These are phyloP conservation scores for Clonostachys rhizophaga DNA, from an alignment of 2,329 filamentous ascomycete species.

Conservation along the genomic window DNA sequence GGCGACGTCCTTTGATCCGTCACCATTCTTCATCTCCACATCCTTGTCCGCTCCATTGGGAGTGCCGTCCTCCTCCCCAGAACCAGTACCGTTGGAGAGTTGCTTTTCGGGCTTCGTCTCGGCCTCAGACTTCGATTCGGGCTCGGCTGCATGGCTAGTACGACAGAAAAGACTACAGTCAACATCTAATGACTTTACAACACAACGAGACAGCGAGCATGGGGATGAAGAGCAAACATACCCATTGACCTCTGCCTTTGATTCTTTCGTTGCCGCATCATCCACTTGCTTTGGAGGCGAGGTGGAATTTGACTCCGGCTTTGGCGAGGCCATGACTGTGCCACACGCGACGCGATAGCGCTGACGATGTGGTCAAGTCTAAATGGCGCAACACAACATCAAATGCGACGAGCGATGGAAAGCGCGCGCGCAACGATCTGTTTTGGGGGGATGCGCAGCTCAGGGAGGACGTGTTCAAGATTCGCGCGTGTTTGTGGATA, in stretches of 20 bases:
- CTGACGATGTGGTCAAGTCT: not conserved
- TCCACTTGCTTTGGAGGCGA: constrained; percentile 41
- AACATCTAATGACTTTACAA: constrained; percentile 3
- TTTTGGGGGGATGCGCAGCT: not conserved
- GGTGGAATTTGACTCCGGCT: constrained; percentile 29
- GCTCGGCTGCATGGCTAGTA: constrained; percentile 15
- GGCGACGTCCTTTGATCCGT: not conserved
- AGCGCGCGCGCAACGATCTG: not conserved
- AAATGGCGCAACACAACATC: constrained; percentile 27
- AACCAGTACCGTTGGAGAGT: constrained; percentile 14
- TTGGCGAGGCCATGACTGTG: constrained; percentile 49
- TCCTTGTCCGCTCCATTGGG: constrained; percentile 11
- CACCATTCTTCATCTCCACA: constrained; percentile 1
- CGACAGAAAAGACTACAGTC: constrained; percentile 5
- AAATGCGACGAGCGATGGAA: constrained; percentile 12
- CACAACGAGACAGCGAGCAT: not conserved
- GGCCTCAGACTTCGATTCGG: constrained; percentile 9
- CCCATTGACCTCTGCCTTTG: constrained; percentile 28
- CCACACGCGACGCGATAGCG: constrained; percentile 15
- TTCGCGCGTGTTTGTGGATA: no score
- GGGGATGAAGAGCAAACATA: constrained; percentile 16
- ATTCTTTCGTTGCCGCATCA: constrained; percentile 16
- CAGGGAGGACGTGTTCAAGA: not conserved
- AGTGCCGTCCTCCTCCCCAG: constrained; percentile 9
- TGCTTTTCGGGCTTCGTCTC: constrained; percentile 12